Evolutionary conservation across 371 early-diverging fungal species (phyloP).

Genomic region (Enteropsectra breve): DNA sequence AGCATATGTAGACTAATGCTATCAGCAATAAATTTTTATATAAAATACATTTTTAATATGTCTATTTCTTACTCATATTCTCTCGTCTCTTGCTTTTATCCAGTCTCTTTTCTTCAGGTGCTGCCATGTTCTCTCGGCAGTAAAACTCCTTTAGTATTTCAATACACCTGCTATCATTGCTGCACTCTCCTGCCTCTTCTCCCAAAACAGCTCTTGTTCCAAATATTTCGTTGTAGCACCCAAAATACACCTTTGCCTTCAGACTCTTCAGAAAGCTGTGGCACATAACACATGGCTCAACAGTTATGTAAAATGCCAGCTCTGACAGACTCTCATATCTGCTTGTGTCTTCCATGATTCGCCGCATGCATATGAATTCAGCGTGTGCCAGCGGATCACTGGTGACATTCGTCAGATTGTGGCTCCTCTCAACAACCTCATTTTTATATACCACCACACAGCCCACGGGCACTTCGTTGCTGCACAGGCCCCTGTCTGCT

Average conservation of each 20-base stretch:
- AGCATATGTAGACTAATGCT: no score
- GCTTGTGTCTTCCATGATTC: conserved; percentile 66
- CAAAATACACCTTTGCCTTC: conserved; percentile 40
- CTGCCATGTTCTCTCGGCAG: conserved; percentile 30
- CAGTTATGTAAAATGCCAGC: conserved; percentile 75
- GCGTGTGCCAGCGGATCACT: conserved; percentile 48
- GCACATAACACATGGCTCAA: conserved; percentile 98
- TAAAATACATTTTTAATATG: no score
- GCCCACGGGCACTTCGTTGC: conserved; percentile 90
- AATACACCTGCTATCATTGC: conserved; percentile 23
- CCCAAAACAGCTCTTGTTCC: conserved; percentile 47
- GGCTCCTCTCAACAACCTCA: conserved; percentile 75
- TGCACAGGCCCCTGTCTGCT: conserved; percentile 73
- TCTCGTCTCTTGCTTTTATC: not conserved
- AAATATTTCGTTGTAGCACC: conserved; percentile 57
- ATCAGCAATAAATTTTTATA: no score
- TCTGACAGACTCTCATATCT: not conserved
- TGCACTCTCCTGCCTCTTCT: not conserved
- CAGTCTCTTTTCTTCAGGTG: conserved; percentile 12
- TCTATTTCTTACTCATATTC: no score
- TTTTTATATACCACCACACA: conserved; percentile 77
- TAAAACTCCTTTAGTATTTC: conserved; percentile 42
- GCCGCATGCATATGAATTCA: conserved; percentile 67
- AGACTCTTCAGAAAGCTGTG: conserved; percentile 67
- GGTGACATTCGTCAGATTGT: conserved; percentile 67